Evolutionary conservation across 768 basidiomycete genomes (phyloP).

Genomic region (Suillus occidentalis): DNA sequence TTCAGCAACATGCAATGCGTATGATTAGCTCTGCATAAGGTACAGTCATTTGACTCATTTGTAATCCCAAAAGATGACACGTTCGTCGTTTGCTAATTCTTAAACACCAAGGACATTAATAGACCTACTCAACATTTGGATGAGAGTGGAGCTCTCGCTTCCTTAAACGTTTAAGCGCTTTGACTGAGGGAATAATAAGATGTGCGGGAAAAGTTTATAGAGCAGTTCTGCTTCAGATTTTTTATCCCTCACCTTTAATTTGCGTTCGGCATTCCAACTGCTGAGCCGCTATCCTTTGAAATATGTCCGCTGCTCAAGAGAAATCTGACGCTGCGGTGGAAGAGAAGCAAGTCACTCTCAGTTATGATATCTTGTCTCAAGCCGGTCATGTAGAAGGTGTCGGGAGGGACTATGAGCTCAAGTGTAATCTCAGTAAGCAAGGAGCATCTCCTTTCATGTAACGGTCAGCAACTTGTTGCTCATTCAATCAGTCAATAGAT

Average conservation of each 20-base stretch:
- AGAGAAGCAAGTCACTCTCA: constrained; percentile 18
- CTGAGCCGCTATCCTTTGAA: neutral
- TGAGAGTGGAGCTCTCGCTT: neutral
- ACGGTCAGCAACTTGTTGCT: neutral
- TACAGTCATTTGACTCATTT: neutral
- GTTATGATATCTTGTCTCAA: constrained; percentile 17
- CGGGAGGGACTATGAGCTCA: constrained; percentile 32
- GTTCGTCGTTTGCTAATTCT: neutral
- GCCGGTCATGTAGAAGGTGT: constrained; percentile 24
- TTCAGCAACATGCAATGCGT: neutral
- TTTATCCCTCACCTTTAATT: neutral
- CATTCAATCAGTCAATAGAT: constrained; percentile 40
- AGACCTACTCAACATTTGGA: no score
- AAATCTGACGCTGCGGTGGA: constrained; percentile 5
- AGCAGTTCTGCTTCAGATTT: neutral
- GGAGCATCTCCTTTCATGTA: constrained; percentile 3
- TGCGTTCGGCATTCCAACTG: neutral
- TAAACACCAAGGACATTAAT: neutral
- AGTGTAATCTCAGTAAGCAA: constrained; percentile 30
- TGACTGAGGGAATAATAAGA: neutral
- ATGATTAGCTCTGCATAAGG: neutral
- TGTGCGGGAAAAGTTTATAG: neutral
- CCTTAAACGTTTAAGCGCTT: neutral
- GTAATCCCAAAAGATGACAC: neutral
- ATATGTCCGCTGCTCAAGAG: neutral